A percentile compares a stretch with the other conserved stretches of the same genome.
phyloP scores from a whole-genome alignment of 2,329 filamentous ascomycete genomes.

The Scleromitrula shiraiana region DNA sequence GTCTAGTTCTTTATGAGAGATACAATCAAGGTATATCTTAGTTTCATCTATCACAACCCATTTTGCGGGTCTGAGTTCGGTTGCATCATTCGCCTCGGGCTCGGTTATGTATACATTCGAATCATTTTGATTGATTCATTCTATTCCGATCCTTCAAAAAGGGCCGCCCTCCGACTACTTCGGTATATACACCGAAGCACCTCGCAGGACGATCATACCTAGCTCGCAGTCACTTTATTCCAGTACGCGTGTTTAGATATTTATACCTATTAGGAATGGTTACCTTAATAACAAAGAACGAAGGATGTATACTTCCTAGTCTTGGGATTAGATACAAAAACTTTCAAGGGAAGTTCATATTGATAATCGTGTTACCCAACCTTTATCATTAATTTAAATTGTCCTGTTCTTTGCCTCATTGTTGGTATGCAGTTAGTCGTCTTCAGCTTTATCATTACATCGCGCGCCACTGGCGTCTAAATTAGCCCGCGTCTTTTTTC shows the following conservation, averaged over 20 bases:
- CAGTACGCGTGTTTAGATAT: background rate
- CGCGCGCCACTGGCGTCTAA: conserved; percentile 7
- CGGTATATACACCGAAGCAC: background rate
- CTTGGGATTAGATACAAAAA: background rate
- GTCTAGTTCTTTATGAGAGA: too few relatives aligned
- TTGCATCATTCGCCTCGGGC: too few relatives aligned
- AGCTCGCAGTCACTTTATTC: background rate
- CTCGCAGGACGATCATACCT: background rate
- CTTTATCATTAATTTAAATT: too few relatives aligned
- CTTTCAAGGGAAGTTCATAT: background rate
- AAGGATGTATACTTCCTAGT: background rate
- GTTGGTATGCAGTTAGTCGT: background rate
- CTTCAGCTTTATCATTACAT: conserved; percentile 1
- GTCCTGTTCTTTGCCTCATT: too few relatives aligned
- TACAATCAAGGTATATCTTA: too few relatives aligned
- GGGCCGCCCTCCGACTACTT: too few relatives aligned
- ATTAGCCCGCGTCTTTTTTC: conserved; percentile 4
- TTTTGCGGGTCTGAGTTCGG: too few relatives aligned
- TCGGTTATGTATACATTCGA: too few relatives aligned
- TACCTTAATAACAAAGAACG: too few relatives aligned
- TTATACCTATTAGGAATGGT: too few relatives aligned
- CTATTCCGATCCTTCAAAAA: background rate
- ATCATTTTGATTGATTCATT: too few relatives aligned
- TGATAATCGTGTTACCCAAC: background rate
- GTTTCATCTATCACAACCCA: too few relatives aligned